Conservation (phyloP, 129 eudicot genomes). For the Saussurea involucrata region DNA sequence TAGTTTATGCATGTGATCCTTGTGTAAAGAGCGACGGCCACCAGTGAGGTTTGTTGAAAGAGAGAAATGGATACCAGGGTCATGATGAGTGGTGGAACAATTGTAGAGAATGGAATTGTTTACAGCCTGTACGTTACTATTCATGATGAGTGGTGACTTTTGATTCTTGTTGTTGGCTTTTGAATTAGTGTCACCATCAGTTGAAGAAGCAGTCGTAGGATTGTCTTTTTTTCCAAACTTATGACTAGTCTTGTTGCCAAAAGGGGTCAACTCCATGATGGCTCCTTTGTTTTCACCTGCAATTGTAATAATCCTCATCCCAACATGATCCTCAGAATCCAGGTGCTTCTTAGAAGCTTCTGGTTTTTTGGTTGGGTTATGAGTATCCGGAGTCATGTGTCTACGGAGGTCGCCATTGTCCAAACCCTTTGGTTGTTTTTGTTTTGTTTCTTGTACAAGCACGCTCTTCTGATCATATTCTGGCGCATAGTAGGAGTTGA, state of each 20-base stretch:
- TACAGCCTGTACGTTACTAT: conserved; percentile 74
- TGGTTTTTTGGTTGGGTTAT: conserved; percentile 25
- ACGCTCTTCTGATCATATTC: conserved; percentile 51
- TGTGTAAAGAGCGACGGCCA: not conserved
- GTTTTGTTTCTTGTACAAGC: conserved; percentile 46
- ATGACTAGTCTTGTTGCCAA: conserved; percentile 4
- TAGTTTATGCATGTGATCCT: not conserved
- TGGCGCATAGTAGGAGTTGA: conserved; percentile 7
- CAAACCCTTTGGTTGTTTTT: conserved; percentile 23
- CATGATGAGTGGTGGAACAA: conserved; percentile 38
- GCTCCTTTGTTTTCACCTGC: conserved; percentile 77
- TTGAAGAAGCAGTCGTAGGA: conserved; percentile 3
- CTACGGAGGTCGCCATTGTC: not conserved
- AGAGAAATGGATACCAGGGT: conserved; percentile 65
- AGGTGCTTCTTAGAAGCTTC: conserved; percentile 18
- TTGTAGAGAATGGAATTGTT: conserved; percentile 59
- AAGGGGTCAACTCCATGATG: conserved; percentile 53
- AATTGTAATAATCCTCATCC: conserved; percentile 46
- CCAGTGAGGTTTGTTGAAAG: conserved; percentile 30
- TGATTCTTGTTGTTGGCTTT: conserved; percentile 15
- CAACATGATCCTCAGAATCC: conserved; percentile 30
- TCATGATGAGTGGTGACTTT: conserved; percentile 37
- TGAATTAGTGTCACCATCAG: conserved; percentile 21
- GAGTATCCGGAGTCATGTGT: not conserved
- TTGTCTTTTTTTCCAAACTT: conserved; percentile 8